A percentile compares a stretch with the other conserved stretches of the same genome.
phyloP scores from a whole-genome alignment of 331 rosid genomes.

The Quercus tomentella region DNA sequence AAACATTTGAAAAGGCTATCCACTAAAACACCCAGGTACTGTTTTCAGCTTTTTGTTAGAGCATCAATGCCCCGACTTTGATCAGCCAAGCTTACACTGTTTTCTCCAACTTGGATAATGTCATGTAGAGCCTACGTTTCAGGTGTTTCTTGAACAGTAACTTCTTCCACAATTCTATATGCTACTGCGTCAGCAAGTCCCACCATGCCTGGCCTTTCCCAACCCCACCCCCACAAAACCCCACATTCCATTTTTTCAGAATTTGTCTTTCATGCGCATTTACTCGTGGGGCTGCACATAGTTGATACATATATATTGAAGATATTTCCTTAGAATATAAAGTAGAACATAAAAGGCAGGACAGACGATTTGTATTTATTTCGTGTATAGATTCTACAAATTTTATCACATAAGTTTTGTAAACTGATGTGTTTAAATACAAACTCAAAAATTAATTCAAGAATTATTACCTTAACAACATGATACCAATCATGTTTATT shows the following conservation, averaged over 20 bases:
- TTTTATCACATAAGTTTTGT: not conserved
- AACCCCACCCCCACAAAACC: too few relatives aligned
- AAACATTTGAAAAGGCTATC: constrained; percentile 52
- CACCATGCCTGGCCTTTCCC: constrained; percentile 3
- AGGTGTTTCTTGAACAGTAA: constrained; percentile 31
- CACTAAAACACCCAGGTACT: constrained; percentile 24
- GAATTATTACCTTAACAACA: too few relatives aligned
- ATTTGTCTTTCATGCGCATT: not conserved
- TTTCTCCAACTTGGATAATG: constrained; percentile 32
- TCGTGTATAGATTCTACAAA: not conserved
- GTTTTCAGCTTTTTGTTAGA: constrained; percentile 9
- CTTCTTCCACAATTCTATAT: constrained; percentile 16
- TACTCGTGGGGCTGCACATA: not conserved
- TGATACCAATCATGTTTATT: too few relatives aligned
- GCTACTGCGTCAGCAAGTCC: constrained; percentile 17
- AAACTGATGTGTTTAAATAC: too few relatives aligned
- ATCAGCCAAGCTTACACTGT: constrained; percentile 14
- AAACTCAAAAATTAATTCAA: too few relatives aligned
- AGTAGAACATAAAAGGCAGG: too few relatives aligned
- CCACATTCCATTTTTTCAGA: constrained; percentile 1
- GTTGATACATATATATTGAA: too few relatives aligned
- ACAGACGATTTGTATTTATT: too few relatives aligned
- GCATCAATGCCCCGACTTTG: constrained; percentile 16
- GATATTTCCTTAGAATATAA: too few relatives aligned
- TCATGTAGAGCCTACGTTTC: constrained; percentile 37